Evolutionary conservation across 2,329 filamentous ascomycete genomes (phyloP).

Genomic region (Capronia epimyces): DNA sequence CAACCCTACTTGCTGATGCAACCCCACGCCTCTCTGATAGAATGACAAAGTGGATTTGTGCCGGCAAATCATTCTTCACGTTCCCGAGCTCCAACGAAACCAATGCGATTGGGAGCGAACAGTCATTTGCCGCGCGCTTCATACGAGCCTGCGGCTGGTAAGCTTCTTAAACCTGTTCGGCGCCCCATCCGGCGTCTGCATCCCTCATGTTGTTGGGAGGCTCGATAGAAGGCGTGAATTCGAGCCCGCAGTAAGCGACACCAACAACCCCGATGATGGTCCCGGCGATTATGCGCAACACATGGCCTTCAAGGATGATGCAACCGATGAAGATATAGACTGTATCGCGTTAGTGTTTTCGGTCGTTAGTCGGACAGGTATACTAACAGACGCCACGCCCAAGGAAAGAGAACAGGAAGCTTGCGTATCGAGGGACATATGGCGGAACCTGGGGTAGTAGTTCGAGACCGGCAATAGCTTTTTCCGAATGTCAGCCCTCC

Average conservation of each 20-base stretch:
- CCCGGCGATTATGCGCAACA: slow-evolving; percentile 69
- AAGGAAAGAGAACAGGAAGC: slow-evolving; percentile 96
- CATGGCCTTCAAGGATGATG: slow-evolving; percentile 65
- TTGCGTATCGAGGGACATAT: slow-evolving; percentile 86
- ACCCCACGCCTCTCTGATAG: not conserved
- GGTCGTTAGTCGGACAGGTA: not conserved
- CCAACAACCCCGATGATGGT: slow-evolving; percentile 72
- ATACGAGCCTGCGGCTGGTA: not conserved
- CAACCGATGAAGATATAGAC: slow-evolving; percentile 95
- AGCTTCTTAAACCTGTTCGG: slow-evolving; percentile 8
- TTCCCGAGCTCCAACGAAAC: not conserved
- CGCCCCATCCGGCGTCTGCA: slow-evolving; percentile 45
- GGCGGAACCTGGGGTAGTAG: slow-evolving; percentile 80
- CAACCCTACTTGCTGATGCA: not conserved
- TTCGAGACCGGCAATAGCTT: slow-evolving; percentile 70
- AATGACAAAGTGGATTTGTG: not conserved
- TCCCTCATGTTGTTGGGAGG: slow-evolving; percentile 77
- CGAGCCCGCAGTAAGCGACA: slow-evolving; percentile 67
- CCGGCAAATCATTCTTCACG: not conserved
- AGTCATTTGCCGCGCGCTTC: too few relatives aligned
- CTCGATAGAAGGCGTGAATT: slow-evolving; percentile 74
- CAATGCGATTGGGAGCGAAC: too few relatives aligned
- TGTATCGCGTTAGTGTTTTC: slow-evolving; percentile 36
- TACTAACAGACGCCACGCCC: slow-evolving; percentile 88
- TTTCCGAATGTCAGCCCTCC: slow-evolving; percentile 25